Base-by-base conservation (phyloP, 306 rosid species). In the Trifolium fragiferum region DNA sequence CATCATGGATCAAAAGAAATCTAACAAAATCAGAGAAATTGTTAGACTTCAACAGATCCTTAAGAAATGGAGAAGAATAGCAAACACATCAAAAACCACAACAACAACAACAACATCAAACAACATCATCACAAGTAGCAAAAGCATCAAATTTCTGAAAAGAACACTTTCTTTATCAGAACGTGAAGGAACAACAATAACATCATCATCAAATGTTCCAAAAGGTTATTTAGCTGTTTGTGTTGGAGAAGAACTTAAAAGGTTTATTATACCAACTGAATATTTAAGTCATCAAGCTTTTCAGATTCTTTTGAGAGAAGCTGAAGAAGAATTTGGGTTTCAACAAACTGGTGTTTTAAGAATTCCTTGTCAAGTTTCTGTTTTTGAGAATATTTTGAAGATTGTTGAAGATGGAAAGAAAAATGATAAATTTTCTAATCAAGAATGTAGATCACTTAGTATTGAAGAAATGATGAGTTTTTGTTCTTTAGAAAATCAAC, bases 31-130 rank as follows among this genome's bases (percentile, higher is more conserved):
- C 75, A 81, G 90, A 73, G 96, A 93, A 32, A 93, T 91, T 60
- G 97, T 91, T 59, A 89, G 98, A 85, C 98, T 93, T 81, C 98
- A 87, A 66, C 96, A 91, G 82, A 93, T 93, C 91, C 87, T 93
- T 9, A 93, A 88, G 89, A 93, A 93, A 70, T 91, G 98, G 98
- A 86, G 96, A 83, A 91, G 79, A 81, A 66, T 82, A 14, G 96
- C 97, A 6, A 87, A 74, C 78, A 68, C 92, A 3, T 82, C 97
- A 13, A 93, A 89, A 66, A 38, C 8, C 23, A 43, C 8, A 32
- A 43, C 2, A 33, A 37, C 14, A 11, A 35, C 2, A 33, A 37
- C n/a, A 11, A 58, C 47, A 57, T 53, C 40, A n/a, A 53, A 74
- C 35, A 82, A 65, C 74, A 25, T 54, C 10, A 82, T 72, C 69